Conservation (phyloP, 2,329 filamentous ascomycete genomes). For the Nemania sp. region DNA sequence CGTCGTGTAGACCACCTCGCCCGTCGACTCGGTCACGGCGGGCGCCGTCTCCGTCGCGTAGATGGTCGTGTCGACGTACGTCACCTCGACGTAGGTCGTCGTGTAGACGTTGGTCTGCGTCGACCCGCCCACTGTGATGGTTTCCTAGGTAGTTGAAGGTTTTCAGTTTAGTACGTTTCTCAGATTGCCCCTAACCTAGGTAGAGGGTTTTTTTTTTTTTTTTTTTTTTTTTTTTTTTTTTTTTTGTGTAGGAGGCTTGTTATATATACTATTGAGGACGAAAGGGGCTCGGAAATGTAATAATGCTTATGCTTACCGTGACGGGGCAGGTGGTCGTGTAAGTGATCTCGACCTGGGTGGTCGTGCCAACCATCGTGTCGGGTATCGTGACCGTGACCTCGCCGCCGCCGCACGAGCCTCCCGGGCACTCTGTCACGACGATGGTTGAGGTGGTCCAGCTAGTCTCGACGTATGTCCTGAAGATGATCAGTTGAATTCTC, state of each 20-base stretch:
- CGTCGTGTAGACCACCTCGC: conserved; percentile 48
- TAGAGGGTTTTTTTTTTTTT: too few relatives aligned
- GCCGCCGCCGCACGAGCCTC: conserved; percentile 42
- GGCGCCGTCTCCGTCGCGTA: conserved; percentile 32
- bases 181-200: not conserved
- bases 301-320: conserved; percentile 30
- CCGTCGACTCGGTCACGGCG: conserved; percentile 44
- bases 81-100: conserved; percentile 35
- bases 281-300: not conserved
- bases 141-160: conserved; percentile 22
- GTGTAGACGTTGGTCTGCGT: conserved; percentile 32
- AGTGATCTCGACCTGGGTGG: conserved; percentile 44
- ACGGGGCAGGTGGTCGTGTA: conserved; percentile 44
- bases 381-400: conserved; percentile 44
- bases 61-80: conserved; percentile 25
- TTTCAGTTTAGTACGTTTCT: conserved; percentile 5
- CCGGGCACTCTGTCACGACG: conserved; percentile 47
- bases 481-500: conserved; percentile 24
- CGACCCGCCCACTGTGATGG: conserved; percentile 25
- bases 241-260: not conserved
- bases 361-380: conserved; percentile 43
- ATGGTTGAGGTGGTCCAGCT: conserved; percentile 50
- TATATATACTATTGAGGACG: not conserved
- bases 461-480: conserved; percentile 49
- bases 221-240: too few relatives aligned